phyloP scores from a whole-genome alignment of 1,284 basidiomycete species.

The Moesziomyces globuligerus region DNA sequence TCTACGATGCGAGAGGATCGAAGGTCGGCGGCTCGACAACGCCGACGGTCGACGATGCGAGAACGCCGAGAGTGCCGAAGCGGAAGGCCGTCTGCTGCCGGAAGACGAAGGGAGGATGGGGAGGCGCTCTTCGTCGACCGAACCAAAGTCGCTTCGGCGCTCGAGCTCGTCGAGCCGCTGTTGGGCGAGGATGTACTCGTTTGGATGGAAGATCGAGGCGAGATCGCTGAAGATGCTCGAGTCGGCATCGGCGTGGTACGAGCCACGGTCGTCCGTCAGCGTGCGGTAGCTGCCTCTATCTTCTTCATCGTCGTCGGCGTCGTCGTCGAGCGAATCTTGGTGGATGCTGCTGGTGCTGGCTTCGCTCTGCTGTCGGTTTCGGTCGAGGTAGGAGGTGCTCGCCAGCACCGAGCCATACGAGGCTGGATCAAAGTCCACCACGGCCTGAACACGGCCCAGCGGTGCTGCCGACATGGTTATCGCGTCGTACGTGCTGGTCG shows the following conservation, averaged over 20 bases:
- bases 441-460: slow-evolving; percentile 33
- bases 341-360: slow-evolving; percentile 25
- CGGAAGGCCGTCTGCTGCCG: slow-evolving; percentile 10
- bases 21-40: slow-evolving; percentile 24
- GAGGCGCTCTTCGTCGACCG: slow-evolving; percentile 29
- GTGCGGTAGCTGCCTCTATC: slow-evolving; percentile 7
- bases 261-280: slow-evolving; percentile 1
- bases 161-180: slow-evolving; percentile 28
- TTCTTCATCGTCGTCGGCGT: slow-evolving; percentile 8
- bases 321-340: background rate
- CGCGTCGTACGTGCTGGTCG: too few relatives aligned
- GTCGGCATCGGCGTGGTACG: slow-evolving; percentile 8
- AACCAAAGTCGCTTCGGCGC: slow-evolving; percentile 22
- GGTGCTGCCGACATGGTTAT: slow-evolving; percentile 37
- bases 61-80: slow-evolving; percentile 17
- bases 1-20: slow-evolving; percentile 9
- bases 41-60: slow-evolving; percentile 27
- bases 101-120: slow-evolving; percentile 18
- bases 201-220: slow-evolving; percentile 46
- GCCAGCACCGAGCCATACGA: slow-evolving; percentile 36
- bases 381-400: slow-evolving; percentile 20
- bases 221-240: slow-evolving; percentile 40
- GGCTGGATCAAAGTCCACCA: slow-evolving; percentile 26
- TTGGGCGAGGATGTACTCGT: slow-evolving; percentile 41
- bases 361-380: slow-evolving; percentile 18